Conservation (phyloP, 176 grass and related monocot species). For the Phoenix dactylifera region DNA sequence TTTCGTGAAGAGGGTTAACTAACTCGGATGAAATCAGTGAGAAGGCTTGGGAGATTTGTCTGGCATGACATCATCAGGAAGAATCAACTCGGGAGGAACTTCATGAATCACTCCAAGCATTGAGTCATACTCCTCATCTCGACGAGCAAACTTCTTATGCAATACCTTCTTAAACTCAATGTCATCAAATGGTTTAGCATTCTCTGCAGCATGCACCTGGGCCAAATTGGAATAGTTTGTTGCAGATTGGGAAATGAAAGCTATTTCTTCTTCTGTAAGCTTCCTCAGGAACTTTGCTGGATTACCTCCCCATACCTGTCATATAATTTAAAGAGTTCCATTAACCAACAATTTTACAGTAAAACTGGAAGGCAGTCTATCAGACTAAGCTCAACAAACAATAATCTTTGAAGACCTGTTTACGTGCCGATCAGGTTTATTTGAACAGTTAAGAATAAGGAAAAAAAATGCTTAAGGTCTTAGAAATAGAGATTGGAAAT, state of each 20-base stretch:
- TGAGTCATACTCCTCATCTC: slow-evolving; percentile 77
- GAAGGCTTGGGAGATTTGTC: slow-evolving; percentile 46
- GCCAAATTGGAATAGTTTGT: slow-evolving; percentile 78
- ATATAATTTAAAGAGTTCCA: not conserved
- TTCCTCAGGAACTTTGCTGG: slow-evolving; percentile 88
- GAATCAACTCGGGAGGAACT: slow-evolving; percentile 59
- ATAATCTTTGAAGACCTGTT: no score
- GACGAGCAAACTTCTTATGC: slow-evolving; percentile 69
- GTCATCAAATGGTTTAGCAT: slow-evolving; percentile 74
- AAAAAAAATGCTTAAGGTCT: no score
- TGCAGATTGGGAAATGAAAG: slow-evolving; percentile 70
- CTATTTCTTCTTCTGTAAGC: slow-evolving; percentile 28
- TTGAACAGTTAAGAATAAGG: no score
- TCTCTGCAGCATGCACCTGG: slow-evolving; percentile 87
- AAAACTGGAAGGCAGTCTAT: no score
- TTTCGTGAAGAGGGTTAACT: slow-evolving; percentile 6
- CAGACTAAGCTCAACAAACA: no score
- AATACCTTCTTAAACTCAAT: slow-evolving; percentile 85
- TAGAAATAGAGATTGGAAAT: no score
- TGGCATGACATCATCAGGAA: slow-evolving; percentile 70
- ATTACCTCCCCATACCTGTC: slow-evolving; percentile 90
- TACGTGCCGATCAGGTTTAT: no score
- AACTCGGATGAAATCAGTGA: slow-evolving; percentile 17
- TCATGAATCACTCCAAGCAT: slow-evolving; percentile 87
- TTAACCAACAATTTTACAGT: no score